phyloP scores from a whole-genome alignment of 352 stramenopile species.

The Globisporangium rhizosaccharum region DNA sequence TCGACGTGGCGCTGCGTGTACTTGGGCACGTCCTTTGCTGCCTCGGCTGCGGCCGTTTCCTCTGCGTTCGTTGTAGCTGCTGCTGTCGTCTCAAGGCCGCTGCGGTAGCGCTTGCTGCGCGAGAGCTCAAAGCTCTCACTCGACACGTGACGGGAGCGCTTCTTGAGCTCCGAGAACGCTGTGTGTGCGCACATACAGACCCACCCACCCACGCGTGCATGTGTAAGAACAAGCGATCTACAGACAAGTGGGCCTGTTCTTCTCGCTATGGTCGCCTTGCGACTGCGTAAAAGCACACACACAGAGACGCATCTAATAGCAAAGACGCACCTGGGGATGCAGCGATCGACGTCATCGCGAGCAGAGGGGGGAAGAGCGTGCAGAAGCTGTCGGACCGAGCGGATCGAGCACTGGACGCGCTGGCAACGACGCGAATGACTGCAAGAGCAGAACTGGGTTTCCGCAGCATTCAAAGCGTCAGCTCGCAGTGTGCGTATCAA shows the following conservation, averaged over 20 bases:
- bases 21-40: conserved; percentile 60
- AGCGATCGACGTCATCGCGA: conserved; percentile 64
- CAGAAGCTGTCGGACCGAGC: too few relatives aligned
- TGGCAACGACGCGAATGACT: too few relatives aligned
- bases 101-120: conserved; percentile 61
- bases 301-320: not conserved
- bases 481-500: too few relatives aligned
- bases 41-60: conserved; percentile 24
- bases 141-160: conserved; percentile 49
- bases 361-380: not conserved
- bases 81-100: conserved; percentile 11
- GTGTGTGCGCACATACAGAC: not conserved
- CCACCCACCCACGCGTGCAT: too few relatives aligned
- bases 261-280: not conserved
- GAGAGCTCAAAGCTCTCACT: conserved; percentile 50
- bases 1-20: conserved; percentile 85
- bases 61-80: conserved; percentile 3
- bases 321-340: conserved; percentile 40
- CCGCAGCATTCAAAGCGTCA: too few relatives aligned
- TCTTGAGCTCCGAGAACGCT: conserved; percentile 65
- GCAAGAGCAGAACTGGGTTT: too few relatives aligned
- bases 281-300: not conserved
- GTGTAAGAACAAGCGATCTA: not conserved
- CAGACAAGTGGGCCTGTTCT: too few relatives aligned
- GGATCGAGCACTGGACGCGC: too few relatives aligned